Conservation (phyloP, 768 basidiomycete genomes). For the Phylloporus sp. region DNA sequence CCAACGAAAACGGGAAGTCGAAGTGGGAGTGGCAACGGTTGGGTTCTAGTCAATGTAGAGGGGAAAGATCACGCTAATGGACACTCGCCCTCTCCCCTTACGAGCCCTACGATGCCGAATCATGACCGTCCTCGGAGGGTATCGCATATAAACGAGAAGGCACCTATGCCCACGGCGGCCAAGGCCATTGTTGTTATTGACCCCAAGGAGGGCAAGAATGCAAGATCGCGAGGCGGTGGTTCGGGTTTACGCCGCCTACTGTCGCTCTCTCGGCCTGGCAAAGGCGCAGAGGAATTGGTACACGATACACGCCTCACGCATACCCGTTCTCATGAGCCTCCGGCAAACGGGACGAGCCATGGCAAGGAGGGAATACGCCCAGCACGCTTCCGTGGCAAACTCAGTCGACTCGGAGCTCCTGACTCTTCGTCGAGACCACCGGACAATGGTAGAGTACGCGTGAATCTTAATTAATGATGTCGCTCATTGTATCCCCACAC, state of each 20-base stretch:
- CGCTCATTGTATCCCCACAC: slow-evolving; percentile 16
- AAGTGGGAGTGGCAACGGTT: slow-evolving; percentile 48
- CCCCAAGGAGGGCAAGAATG: slow-evolving; percentile 42
- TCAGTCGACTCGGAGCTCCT: slow-evolving; percentile 25
- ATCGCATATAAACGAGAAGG: slow-evolving; percentile 25
- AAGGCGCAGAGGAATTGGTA: slow-evolving; percentile 27
- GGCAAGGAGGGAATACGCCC: slow-evolving; percentile 20
- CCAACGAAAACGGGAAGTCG: slow-evolving; percentile 32
- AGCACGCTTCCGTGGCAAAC: slow-evolving; percentile 28
- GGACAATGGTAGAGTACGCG: slow-evolving; percentile 34
- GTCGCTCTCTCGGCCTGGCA: slow-evolving; percentile 30
- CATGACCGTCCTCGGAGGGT: slow-evolving; percentile 28
- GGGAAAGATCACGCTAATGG: slow-evolving; percentile 33
- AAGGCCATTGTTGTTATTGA: slow-evolving; percentile 64
- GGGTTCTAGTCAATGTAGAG: slow-evolving; percentile 66
- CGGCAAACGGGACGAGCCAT: slow-evolving; percentile 17
- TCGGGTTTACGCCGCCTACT: slow-evolving; percentile 32
- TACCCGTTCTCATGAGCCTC: slow-evolving; percentile 26
- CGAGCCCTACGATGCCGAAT: slow-evolving; percentile 26
- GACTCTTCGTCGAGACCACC: slow-evolving; percentile 29
- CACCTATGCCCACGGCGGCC: slow-evolving; percentile 45
- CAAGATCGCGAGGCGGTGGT: slow-evolving; percentile 24
- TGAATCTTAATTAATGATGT: slow-evolving; percentile 31
- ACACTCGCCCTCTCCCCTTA: slow-evolving; percentile 21
- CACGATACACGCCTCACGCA: slow-evolving; percentile 23